phyloP scores from a whole-genome alignment of 331 rosid genomes.

The Erythrophleum ivorense region DNA sequence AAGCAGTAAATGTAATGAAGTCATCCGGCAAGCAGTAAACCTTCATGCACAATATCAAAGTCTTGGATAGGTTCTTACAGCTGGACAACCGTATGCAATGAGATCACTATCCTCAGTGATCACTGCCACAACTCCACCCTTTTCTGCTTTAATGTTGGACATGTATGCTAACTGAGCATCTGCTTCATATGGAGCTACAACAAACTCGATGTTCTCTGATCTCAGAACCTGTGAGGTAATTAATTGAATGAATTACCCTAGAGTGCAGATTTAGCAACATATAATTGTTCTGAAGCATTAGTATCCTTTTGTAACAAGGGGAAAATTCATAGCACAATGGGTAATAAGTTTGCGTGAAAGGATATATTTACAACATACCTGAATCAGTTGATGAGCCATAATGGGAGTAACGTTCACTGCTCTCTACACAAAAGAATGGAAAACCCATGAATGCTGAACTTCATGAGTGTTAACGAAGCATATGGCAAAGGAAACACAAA shows the following conservation, averaged over 20 bases:
- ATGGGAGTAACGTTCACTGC: conserved; percentile 82
- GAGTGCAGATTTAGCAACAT: neutral
- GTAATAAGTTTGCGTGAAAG: neutral
- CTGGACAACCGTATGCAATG: conserved; percentile 90
- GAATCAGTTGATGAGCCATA: conserved; percentile 78
- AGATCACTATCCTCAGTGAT: conserved; percentile 67
- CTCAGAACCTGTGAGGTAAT: conserved; percentile 68
- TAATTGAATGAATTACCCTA: conserved; percentile 12
- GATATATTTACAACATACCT: conserved; percentile 53
- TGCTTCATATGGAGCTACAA: conserved; percentile 97
- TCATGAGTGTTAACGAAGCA: neutral
- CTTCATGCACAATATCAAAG: conserved; percentile 53
- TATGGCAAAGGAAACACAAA: conserved; percentile 14
- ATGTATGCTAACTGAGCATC: conserved; percentile 94
- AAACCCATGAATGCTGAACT: conserved; percentile 19
- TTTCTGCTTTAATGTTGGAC: conserved; percentile 62
- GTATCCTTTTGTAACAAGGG: conserved; percentile 18
- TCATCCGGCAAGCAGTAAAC: conserved; percentile 43
- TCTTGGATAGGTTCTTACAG: conserved; percentile 70
- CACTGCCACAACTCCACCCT: conserved; percentile 77
- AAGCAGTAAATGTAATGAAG: conserved; percentile 36
- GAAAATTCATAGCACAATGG: neutral
- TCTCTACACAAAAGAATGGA: conserved; percentile 58
- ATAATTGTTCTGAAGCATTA: conserved; percentile 1
- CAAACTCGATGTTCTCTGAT: conserved; percentile 82